Conservation (phyloP, 305 asterid species). For the Fraxinus platypoda region DNA sequence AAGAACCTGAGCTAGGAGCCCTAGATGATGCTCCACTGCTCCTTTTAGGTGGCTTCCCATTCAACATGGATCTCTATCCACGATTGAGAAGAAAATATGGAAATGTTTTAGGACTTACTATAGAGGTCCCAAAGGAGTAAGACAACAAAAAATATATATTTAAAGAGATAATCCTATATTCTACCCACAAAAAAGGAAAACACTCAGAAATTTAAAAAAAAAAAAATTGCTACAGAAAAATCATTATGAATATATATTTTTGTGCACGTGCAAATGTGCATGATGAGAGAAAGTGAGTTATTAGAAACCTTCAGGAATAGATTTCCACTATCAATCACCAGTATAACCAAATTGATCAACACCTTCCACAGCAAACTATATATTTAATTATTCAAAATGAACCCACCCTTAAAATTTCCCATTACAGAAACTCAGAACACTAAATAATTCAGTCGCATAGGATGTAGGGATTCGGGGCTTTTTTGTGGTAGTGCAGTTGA, state of each 20-base stretch:
- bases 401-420: not conserved
- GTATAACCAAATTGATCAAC: not conserved
- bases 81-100: slow-evolving; percentile 21
- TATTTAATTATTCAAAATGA: not conserved
- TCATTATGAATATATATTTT: not conserved
- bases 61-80: slow-evolving; percentile 59
- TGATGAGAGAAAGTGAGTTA: not conserved
- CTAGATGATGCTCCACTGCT: slow-evolving; percentile 51
- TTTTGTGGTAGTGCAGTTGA: not conserved
- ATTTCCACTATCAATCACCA: not conserved
- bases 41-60: slow-evolving; percentile 65
- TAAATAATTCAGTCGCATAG: not conserved
- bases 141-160: not conserved
- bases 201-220: not conserved
- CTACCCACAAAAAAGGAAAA: not conserved
- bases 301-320: not conserved
- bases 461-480: not conserved
- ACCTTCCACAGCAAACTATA: not conserved
- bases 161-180: slow-evolving; percentile 4
- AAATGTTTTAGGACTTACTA: slow-evolving; percentile 15
- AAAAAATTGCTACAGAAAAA: not conserved
- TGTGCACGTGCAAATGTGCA: not conserved
- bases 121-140: slow-evolving; percentile 9
- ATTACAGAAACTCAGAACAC: not conserved
- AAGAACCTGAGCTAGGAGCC: slow-evolving; percentile 53